These are phyloP conservation scores for Synchytrium microbalum DNA, from an alignment of 371 early-diverging fungal species.

Conservation along the genomic window DNA sequence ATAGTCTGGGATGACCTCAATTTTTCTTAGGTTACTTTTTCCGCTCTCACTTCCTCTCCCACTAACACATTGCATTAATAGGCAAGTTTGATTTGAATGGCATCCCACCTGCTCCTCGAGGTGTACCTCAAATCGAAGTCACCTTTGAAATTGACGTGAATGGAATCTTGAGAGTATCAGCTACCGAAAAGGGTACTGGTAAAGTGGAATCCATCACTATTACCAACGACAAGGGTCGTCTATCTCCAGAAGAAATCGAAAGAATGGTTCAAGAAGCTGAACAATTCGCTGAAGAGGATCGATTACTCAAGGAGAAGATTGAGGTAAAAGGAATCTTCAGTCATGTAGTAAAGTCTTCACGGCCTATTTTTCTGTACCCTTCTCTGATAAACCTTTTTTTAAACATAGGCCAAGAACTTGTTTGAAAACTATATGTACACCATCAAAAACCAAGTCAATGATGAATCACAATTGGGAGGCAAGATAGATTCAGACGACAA, in stretches of 20 bases:
- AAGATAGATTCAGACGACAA: slow-evolving; percentile 55
- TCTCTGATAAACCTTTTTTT: background rate
- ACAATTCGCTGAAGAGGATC: slow-evolving; percentile 45
- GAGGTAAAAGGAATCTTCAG: slow-evolving; percentile 16
- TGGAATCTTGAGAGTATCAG: slow-evolving; percentile 59
- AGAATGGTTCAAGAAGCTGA: slow-evolving; percentile 56
- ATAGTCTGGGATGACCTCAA: background rate
- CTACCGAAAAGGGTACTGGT: slow-evolving; percentile 54
- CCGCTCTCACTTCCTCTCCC: too few species aligned
- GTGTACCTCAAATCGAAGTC: slow-evolving; percentile 73
- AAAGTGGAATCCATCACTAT: slow-evolving; percentile 51
- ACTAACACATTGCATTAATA: background rate
- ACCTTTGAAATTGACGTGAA: slow-evolving; percentile 63
- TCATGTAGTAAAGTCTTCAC: too few species aligned
- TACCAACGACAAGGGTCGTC: slow-evolving; percentile 48
- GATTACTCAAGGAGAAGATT: slow-evolving; percentile 36
- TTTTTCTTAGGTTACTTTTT: background rate
- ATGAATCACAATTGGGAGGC: slow-evolving; percentile 51
- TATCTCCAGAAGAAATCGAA: slow-evolving; percentile 54
- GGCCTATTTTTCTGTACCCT: background rate
- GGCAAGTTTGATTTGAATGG: slow-evolving; percentile 77
- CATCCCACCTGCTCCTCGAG: slow-evolving; percentile 83
- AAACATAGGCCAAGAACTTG: slow-evolving; percentile 31
- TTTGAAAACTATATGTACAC: slow-evolving; percentile 77
- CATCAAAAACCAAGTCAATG: slow-evolving; percentile 69